Conservation (phyloP, 2,329 filamentous ascomycete species). For the Didymella segeticola region DNA sequence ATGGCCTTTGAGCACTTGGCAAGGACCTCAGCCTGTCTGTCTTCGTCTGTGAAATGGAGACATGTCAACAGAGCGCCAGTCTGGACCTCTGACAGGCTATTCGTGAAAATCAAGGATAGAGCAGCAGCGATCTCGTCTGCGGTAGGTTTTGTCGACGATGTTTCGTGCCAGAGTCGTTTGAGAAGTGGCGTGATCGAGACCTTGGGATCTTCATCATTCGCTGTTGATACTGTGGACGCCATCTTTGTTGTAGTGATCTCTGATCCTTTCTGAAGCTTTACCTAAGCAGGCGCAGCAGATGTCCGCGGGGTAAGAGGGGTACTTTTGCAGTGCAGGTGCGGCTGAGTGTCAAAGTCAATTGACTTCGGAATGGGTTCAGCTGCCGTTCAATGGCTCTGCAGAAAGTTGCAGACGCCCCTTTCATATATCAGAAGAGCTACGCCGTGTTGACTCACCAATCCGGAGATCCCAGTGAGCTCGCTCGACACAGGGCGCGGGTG, state of each 20-base stretch:
- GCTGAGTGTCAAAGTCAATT: constrained; percentile 5
- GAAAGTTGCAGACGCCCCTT: neutral
- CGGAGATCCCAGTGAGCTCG: constrained; percentile 26
- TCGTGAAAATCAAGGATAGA: constrained; percentile 88
- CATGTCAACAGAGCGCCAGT: constrained; percentile 86
- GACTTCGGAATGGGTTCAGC: neutral
- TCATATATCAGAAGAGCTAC: constrained; percentile 7
- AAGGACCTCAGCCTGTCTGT: constrained; percentile 83
- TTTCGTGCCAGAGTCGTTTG: constrained; percentile 71
- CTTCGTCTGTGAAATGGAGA: constrained; percentile 87
- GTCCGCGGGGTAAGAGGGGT: constrained; percentile 24
- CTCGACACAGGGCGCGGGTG: constrained; percentile 10
- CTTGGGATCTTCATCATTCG: constrained; percentile 36
- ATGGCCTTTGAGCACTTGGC: constrained; percentile 84
- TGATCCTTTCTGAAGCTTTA: constrained; percentile 13
- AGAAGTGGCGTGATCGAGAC: constrained; percentile 73
- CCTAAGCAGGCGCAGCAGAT: constrained; percentile 12
- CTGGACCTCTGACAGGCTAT: constrained; percentile 86
- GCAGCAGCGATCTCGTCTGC: constrained; percentile 88
- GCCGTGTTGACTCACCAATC: constrained; percentile 37
- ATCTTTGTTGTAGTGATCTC: constrained; percentile 5
- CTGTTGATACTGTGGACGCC: constrained; percentile 35
- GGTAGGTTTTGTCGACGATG: constrained; percentile 56
- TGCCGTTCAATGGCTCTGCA: neutral
- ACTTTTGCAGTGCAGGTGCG: constrained; percentile 6